These are phyloP conservation scores for Akanthomyces lecanii DNA, from an alignment of 2,329 filamentous ascomycete species.

Conservation along the genomic window DNA sequence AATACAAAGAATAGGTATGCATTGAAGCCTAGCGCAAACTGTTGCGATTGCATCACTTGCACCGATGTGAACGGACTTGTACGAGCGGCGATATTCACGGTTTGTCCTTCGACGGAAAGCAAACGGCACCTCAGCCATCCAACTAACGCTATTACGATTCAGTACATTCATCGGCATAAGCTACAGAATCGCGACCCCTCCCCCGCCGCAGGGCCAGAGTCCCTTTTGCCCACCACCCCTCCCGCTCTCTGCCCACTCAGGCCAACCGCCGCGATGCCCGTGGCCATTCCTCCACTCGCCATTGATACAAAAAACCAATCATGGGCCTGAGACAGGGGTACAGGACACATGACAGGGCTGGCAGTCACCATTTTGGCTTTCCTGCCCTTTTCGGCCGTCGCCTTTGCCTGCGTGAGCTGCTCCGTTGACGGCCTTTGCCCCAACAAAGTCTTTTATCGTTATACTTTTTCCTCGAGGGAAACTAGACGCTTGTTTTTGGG, in stretches of 20 bases:
- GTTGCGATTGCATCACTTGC: no score
- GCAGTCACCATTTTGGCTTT: not conserved
- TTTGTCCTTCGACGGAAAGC: no score
- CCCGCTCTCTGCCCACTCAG: not conserved
- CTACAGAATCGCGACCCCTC: conserved; percentile 6
- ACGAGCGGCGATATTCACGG: no score
- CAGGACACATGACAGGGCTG: not conserved
- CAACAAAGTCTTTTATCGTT: not conserved
- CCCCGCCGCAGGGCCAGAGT: not conserved
- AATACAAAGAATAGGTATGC: not conserved
- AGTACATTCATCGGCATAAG: not conserved
- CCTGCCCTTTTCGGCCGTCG: not conserved
- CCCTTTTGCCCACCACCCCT: not conserved
- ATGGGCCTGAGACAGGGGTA: not conserved
- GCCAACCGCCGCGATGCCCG: conserved; percentile 12
- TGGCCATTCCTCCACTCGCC: conserved; percentile 6
- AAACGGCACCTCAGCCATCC: not conserved
- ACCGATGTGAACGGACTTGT: no score
- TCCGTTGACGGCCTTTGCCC: not conserved
- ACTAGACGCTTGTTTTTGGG: not conserved
- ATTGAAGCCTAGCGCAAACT: no score
- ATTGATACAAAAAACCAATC: not conserved
- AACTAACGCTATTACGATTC: not conserved
- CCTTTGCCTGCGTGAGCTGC: no score
- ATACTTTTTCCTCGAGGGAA: not conserved